Evolutionary conservation across 805 yeast genomes (phyloP), one percentile per base, ranked within the genome.

Genomic region (Zygotorulaspora sp.): DNA sequence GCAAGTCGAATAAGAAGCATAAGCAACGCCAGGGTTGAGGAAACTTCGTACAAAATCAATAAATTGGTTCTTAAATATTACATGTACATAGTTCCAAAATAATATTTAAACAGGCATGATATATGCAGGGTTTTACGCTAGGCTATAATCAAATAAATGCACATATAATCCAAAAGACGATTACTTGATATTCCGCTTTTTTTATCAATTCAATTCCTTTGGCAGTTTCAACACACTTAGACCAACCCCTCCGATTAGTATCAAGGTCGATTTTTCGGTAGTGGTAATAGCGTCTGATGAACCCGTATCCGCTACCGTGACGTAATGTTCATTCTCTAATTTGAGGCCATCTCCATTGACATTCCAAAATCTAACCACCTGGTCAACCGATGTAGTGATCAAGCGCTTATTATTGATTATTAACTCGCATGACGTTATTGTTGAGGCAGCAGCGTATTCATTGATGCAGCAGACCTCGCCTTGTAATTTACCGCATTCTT

Each of bases 231-330:
- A n/a, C n/a, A n/a, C n/a, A n/a, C n/a, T n/a, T n/a, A 84, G 49
- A 2, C 96, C 96, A 2, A 89, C 83, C 10, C 96, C 96, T 8
- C 90, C 96, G 23, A 85, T 62, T 2, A 81, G 55, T 1, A 70
- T 65, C 19, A 71, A 37, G 3, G 44, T 38, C 0, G 50, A 50
- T 1, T 61, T 64, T 8, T 57, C 55, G 4, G 49, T 44, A 1
- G 57, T 45, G 0, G 38, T 31, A 1, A 66, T 49, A 2, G 70
- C 47, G 35, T 70, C 85, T 19, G 78, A 61, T 31, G 87, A 78
- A 0, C 96, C 97, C 0, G 96, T 86, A 53, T 90, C 98, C 0
- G 97, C 95, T 23, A 88, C 77, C 0, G 95, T 80, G 1, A 96
- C 85, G 58, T 82, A 84, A 30, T 58, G 58, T 1, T 72, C 65